Base-by-base conservation (phyloP, 2,329 filamentous ascomycete species). In the Pleurostoma richardsiae region DNA sequence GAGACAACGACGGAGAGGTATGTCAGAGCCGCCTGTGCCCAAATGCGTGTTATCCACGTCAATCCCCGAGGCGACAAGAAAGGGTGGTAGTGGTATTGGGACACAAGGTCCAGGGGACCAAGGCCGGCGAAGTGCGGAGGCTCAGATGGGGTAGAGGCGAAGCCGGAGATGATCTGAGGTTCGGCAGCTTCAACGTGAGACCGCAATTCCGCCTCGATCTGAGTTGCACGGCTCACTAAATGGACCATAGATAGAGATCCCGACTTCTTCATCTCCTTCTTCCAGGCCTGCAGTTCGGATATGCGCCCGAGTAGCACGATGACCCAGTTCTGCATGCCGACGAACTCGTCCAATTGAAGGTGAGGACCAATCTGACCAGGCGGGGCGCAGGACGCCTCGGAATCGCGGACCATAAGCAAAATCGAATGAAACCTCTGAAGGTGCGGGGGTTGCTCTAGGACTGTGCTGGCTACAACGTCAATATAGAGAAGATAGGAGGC, bases 321-420 rank as follows among this genome's bases (percentile, higher is more conserved):
- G 1, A 73, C 72, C 76, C 77, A 80, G 58, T 82, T 83, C 40
- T 77, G 65, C 49, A 79, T 69, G 2, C 81, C 80, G 39, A 78
- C 61, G 42, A 79, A 73, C 30, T 74, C 70, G 42, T 76, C 71
- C 46, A 83, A 65, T 43, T 66, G 64, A 46, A 67, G 54, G 38
- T 75, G 59, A 1, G 59, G 61, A 0, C 58, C 46, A 1, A 61
- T 59, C 33, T 52, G 30, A 27, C 76, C 67, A 29, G 72, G 56
- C 33, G 54, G 49, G 40, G 56, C 54, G 52, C 74, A 8, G 39
- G 11, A 38, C 29, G 26, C 29, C 19, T 41, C 41, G 28, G 27
- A 36, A 19, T 29, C 39, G 19, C 41, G 30, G 33, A 54, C 49
- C 7, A 49, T 45, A 2, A 41, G 41, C 1, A 64, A 44, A n/a